Conservation (phyloP, 495 filamentous ascomycete genomes). For the Penicillium malachiteum region DNA sequence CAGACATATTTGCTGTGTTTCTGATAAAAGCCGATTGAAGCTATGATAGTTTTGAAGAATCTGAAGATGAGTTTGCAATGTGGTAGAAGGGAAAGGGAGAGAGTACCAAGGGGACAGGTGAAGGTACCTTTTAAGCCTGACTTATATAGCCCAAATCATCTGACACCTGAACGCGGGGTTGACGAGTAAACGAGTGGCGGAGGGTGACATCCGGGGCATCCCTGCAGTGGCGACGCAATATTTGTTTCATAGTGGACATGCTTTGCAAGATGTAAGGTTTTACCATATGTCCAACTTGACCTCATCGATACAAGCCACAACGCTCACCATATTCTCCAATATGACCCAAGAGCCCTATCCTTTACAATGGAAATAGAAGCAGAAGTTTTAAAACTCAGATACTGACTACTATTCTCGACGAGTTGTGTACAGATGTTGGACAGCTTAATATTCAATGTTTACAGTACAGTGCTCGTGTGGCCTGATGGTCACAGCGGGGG, state of each 20-base stretch:
- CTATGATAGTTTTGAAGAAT: background rate
- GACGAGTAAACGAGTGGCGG: conserved; percentile 6
- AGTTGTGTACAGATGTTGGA: too few species aligned
- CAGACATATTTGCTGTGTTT: conserved; percentile 21
- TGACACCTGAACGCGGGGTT: conserved; percentile 29
- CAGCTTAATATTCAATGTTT: too few species aligned
- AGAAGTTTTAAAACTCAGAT: too few species aligned
- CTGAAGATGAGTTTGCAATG: too few species aligned
- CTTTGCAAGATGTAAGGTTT: background rate
- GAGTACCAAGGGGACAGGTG: background rate
- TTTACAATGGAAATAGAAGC: too few species aligned
- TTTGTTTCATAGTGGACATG: conserved; percentile 2
- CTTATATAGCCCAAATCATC: conserved; percentile 26
- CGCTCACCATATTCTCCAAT: too few species aligned
- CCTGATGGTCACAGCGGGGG: too few species aligned
- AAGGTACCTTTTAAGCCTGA: background rate
- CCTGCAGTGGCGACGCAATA: conserved; percentile 11
- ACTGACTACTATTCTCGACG: too few species aligned
- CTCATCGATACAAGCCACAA: background rate
- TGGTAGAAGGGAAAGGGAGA: background rate
- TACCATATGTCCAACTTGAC: background rate
- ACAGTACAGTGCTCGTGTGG: too few species aligned
- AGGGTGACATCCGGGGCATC: conserved; percentile 18
- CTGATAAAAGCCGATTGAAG: too few species aligned
- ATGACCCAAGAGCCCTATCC: too few species aligned